Base-by-base conservation (phyloP, 768 basidiomycete species). In the Naganishia friedmannii region DNA sequence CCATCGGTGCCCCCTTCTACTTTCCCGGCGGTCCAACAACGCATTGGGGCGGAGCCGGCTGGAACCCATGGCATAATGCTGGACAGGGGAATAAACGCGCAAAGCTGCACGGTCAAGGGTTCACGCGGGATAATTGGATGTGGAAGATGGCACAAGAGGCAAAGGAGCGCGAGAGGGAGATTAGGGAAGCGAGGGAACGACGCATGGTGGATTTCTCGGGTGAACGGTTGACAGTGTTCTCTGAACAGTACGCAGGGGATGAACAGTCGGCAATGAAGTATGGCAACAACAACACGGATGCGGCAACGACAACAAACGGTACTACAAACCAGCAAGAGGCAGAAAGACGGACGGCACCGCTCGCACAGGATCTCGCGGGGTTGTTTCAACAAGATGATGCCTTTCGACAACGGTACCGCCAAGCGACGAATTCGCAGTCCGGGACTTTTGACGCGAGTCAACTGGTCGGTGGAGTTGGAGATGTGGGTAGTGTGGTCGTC, bases 81-180 rank as follows among this genome's bases (percentile, higher is more conserved):
- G 92, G 91, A 0, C 90, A 90, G 72, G 89, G 89, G 0, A 90
- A 93, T 70, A 85, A 90, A 75, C 92, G 93, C 81, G 88, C 89
- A 29, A 79, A 89, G 76, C 79, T 94, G 67, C 85, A 87, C 53
- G 84, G 90, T n/a, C 89, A 91, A 70, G 91, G 92, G 0, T 86
- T 95, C 12, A 88, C 86, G 42, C 89, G 88, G 77, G 90, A 93
- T 74, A 95, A 95, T 77, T 98, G 93, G 93, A 94, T 97, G 90
- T 84, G 81, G 76, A 86, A 89, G 81, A 88, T 88, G 71, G 89
- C 93, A 0, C 84, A 83, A 74, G 85, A 89, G 39, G 87, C 88
- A 1, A 74, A 82, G 5, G 87, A 90, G 54, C 83, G 88, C 53
- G 88, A 88, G 58, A 82, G 85, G 19, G 72, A 76, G 65, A 67